Conservation (phyloP, 441 rosid genomes). For the Populus hybrid region DNA sequence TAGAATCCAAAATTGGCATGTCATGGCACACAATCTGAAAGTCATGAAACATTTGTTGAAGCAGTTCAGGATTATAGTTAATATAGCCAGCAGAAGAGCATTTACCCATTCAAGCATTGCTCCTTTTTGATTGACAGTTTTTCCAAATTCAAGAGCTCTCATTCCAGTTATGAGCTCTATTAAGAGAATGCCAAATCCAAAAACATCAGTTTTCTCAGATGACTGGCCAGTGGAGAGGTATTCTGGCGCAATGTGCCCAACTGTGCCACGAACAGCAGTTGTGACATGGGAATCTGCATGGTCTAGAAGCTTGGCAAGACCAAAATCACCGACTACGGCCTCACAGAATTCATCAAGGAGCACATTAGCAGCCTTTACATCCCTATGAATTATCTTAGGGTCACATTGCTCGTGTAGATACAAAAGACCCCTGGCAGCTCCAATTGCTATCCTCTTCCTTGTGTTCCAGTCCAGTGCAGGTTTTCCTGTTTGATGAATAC, state of each 20-base stretch:
- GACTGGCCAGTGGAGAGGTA: conserved; percentile 92
- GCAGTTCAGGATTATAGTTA: not conserved
- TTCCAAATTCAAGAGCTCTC: conserved; percentile 88
- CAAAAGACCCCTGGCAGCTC: conserved; percentile 78
- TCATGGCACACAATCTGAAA: not conserved
- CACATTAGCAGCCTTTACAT: conserved; percentile 86
- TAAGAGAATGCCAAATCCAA: conserved; percentile 86
- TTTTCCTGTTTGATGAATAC: conserved; percentile 42
- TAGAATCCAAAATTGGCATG: not conserved
- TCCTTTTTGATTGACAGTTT: conserved; percentile 73
- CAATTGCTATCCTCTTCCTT: conserved; percentile 82
- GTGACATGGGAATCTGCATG: conserved; percentile 87
- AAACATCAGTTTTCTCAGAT: conserved; percentile 89
- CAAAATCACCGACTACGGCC: conserved; percentile 87
- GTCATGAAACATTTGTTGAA: not conserved
- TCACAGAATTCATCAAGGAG: conserved; percentile 77
- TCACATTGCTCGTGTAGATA: conserved; percentile 93
- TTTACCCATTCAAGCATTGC: conserved; percentile 90
- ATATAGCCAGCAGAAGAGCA: conserved; percentile 17
- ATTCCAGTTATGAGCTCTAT: conserved; percentile 88
- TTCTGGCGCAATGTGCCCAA: conserved; percentile 91
- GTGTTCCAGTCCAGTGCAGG: conserved; percentile 83
- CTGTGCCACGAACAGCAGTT: conserved; percentile 89
- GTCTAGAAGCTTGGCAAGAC: conserved; percentile 87
- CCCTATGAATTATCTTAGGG: conserved; percentile 89